These are phyloP conservation scores for Leptomonas seymouri DNA, from an alignment of 208 protist genomes.

Conservation along the genomic window DNA sequence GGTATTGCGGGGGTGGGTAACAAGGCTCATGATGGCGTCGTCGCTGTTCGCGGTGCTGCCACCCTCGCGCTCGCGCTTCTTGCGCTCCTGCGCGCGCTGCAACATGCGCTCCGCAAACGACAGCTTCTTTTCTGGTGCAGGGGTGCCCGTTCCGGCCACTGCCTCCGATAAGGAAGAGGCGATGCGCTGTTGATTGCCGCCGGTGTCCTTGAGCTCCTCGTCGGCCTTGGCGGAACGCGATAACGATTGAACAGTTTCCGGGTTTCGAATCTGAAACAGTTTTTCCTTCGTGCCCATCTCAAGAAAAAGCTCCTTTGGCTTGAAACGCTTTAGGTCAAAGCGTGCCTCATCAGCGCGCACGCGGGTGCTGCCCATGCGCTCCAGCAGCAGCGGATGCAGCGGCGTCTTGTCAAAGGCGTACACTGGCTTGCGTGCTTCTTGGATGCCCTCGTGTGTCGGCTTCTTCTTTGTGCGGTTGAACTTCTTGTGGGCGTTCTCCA, in stretches of 20 bases:
- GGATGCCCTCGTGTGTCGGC: conserved; percentile 88
- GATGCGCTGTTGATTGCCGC: neutral
- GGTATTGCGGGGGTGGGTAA: conserved; percentile 22
- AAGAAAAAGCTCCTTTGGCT: conserved; percentile 83
- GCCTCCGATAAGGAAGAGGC: neutral
- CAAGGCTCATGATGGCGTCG: conserved; percentile 35
- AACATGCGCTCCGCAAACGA: conserved; percentile 83
- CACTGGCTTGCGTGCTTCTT: conserved; percentile 75
- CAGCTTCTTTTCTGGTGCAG: conserved; percentile 43
- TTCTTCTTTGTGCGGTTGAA: conserved; percentile 91
- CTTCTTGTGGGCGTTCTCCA: conserved; percentile 89
- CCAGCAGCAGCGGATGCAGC: conserved; percentile 85
- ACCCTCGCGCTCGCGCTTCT: conserved; percentile 63
- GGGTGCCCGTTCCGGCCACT: neutral
- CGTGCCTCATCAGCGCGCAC: conserved; percentile 71
- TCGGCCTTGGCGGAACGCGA: conserved; percentile 5
- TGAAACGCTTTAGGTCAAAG: conserved; percentile 79
- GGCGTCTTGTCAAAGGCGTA: conserved; percentile 82
- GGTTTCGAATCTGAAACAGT: conserved; percentile 63
- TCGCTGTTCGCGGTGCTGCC: conserved; percentile 17
- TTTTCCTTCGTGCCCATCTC: conserved; percentile 85
- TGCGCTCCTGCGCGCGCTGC: conserved; percentile 79
- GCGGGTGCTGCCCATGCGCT: conserved; percentile 50
- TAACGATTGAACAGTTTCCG: conserved; percentile 69
- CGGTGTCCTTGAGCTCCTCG: neutral